Evolutionary conservation across 2,329 filamentous ascomycete species (phyloP), one percentile per base, ranked within the genome.

Genomic region (Seiridium unicorne): DNA sequence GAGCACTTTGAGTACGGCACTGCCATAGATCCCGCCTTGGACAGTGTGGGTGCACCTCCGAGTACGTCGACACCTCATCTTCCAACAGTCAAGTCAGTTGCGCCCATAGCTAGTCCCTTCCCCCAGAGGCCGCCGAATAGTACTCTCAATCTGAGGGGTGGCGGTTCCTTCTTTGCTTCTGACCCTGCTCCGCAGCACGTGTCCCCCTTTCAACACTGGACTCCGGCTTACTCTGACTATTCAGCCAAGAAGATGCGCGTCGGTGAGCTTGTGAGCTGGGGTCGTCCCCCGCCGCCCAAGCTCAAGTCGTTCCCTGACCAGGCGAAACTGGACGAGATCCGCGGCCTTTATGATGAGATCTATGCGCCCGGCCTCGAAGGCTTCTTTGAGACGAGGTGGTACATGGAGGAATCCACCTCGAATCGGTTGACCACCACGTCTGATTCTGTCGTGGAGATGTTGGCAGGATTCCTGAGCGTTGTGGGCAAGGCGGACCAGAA

Each of bases 341-440:
- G 86, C 64, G 84, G 84, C 62, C 74, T 94, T 13, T 96, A 91
- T 74, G 84, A 85, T 66, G 88, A 89, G 65, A 88, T 92, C 64
- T 96, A 95, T 72, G 89, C 88, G 3, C 84, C 84, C 1, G 89
- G 87, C 6, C 84, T 95, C 51, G 88, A 91, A 73, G 84, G 84
- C 55, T 89, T 95, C 63, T 84, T 96, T 63, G 93, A 97, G 73
- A 91, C 92, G 5, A 83, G 82, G 35, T 98, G 93, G 93, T 97
- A 92, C 76, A 85, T 79, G 42, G 75, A 75, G 58, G 73, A 77
- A 53, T 71, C 71, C 51, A 81, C 80, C 44, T 62, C 73, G 11
- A 74, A 77, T 61, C 73, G 79, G n/a, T 76, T 86, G 60, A 77
- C 78, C 59, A 74, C 77, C 55, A 79, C 90, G 69, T 32, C n/a